A percentile compares a stretch with the other conserved stretches of the same genome.
Conservation (phyloP, 2,329 filamentous ascomycete species). For the Diaporthe longicolla region DNA sequence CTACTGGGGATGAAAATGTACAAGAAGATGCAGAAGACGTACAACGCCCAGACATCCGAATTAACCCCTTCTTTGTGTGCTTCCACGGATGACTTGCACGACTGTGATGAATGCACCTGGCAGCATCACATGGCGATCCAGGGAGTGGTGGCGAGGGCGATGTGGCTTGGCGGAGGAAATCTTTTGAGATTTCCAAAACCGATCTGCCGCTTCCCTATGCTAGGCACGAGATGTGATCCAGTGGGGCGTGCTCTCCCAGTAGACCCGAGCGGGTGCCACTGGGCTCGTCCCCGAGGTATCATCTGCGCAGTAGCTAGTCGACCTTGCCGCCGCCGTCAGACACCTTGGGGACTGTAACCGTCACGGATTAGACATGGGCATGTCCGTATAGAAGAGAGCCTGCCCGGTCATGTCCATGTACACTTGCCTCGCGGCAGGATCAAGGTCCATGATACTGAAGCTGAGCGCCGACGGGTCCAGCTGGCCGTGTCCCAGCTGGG, state of each 20-base stretch:
- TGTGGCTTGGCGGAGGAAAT: background rate
- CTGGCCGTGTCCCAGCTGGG: constrained; percentile 10
- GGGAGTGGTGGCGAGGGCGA: background rate
- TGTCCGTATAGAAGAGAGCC: constrained; percentile 32
- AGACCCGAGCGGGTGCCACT: background rate
- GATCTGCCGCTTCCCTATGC: background rate
- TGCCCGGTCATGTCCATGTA: constrained; percentile 33
- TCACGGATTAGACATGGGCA: constrained; percentile 34
- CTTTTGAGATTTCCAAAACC: too few species aligned
- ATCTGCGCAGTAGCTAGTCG: background rate
- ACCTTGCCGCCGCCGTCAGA: constrained; percentile 12
- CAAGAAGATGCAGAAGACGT: constrained; percentile 33
- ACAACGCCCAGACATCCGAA: constrained; percentile 1
- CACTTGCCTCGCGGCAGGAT: constrained; percentile 30
- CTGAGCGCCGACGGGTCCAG: constrained; percentile 20
- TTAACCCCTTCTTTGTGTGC: background rate
- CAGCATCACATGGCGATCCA: constrained; percentile 17
- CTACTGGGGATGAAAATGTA: constrained; percentile 29
- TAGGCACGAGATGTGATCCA: constrained; percentile 15
- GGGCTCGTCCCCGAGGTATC: background rate
- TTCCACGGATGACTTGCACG: background rate
- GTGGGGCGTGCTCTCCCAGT: background rate
- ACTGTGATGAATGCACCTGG: constrained; percentile 29
- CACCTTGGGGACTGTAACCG: constrained; percentile 9
- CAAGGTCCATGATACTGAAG: constrained; percentile 35